These are phyloP conservation scores for Saxispiralis lemnorum DNA, from an alignment of 495 filamentous ascomycete genomes.

Conservation along the genomic window DNA sequence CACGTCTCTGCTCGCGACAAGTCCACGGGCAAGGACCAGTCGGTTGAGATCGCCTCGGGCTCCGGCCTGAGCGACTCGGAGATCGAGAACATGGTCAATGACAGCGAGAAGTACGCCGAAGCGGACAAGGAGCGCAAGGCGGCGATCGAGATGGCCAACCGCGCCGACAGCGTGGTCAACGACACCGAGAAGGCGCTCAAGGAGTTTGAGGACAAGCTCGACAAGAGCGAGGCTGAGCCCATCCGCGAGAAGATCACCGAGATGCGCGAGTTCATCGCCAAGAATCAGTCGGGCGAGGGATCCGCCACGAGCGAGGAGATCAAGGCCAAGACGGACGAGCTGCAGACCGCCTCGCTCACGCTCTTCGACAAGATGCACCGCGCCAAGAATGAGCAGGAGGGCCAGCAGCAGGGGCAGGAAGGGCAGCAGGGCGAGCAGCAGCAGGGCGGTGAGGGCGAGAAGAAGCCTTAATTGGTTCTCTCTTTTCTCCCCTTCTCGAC, in stretches of 20 bases:
- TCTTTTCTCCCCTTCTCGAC: not conserved
- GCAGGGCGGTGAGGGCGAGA: slow-evolving; percentile 55
- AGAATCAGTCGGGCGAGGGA: slow-evolving; percentile 87
- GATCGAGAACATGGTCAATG: slow-evolving; percentile 91
- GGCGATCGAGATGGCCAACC: slow-evolving; percentile 88
- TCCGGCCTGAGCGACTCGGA: slow-evolving; percentile 90
- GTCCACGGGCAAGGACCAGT: slow-evolving; percentile 98
- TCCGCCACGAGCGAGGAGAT: slow-evolving; percentile 70
- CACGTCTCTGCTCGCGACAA: slow-evolving; percentile 99
- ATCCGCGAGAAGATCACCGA: slow-evolving; percentile 85
- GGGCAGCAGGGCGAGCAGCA: slow-evolving; percentile 15
- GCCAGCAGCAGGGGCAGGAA: slow-evolving; percentile 15
- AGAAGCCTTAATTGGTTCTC: slow-evolving; percentile 46
- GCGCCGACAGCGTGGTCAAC: slow-evolving; percentile 86
- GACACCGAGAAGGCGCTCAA: slow-evolving; percentile 97
- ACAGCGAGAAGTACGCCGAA: slow-evolving; percentile 92
- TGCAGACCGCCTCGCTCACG: slow-evolving; percentile 86
- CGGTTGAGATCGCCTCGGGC: slow-evolving; percentile 91
- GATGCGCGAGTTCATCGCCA: slow-evolving; percentile 78
- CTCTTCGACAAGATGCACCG: slow-evolving; percentile 99
- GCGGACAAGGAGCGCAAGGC: slow-evolving; percentile 91
- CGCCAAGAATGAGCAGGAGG: slow-evolving; percentile 53
- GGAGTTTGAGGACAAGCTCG: slow-evolving; percentile 85
- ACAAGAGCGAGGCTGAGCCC: slow-evolving; percentile 84
- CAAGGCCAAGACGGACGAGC: slow-evolving; percentile 95